Base-by-base conservation (phyloP, 345 rosid species). In the Gossypium ekmanianum region DNA sequence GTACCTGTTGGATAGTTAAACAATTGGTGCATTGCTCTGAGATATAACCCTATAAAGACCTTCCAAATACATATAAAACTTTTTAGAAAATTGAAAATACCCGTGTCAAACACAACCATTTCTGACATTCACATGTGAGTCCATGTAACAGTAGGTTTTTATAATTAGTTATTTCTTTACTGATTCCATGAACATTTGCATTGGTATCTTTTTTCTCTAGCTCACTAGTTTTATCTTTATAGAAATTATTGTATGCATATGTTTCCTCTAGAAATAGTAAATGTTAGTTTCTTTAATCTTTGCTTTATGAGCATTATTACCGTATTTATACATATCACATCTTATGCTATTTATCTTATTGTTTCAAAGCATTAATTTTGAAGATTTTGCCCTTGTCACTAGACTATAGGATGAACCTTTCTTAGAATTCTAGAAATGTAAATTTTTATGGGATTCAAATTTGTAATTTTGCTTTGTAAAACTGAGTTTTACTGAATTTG, bases 381-480 rank as follows among this genome's bases (percentile, higher is more conserved):
- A 62, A 45, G 41, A 22, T 11, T 76, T 34, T 43, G 61, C 68
- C 50, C 52, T 68, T 73, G 3, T 22, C 8, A 57, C 72, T 75
- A 20, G 52, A 67, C 27, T 13, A 54, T 80, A 61, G 73, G 75
- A 34, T 48, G 18, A 24, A 55, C 39, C 43, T 24, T 80, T 59
- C 48, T 72, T 44, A 52, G 68, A 27, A 64, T 79, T 45, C n/a
- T 76, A 51, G 29, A 57, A 39, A 56, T 81, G 83, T 81, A 81
- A 77, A 34, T 48, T n/a, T 80, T 73, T 34, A 22, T 62, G 51
- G 61, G 56, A 71, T 81, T 68, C 58, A 27, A 48, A 27, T 68
- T 26, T 68, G 80, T 77, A 81, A 52, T 34, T 56, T 68, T 48
- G 62, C 55, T 69, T 77, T 77, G 62, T 77, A 69, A 63, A 56